phyloP scores from a whole-genome alignment of 208 protist genomes.

The Phytomonas sp. region DNA sequence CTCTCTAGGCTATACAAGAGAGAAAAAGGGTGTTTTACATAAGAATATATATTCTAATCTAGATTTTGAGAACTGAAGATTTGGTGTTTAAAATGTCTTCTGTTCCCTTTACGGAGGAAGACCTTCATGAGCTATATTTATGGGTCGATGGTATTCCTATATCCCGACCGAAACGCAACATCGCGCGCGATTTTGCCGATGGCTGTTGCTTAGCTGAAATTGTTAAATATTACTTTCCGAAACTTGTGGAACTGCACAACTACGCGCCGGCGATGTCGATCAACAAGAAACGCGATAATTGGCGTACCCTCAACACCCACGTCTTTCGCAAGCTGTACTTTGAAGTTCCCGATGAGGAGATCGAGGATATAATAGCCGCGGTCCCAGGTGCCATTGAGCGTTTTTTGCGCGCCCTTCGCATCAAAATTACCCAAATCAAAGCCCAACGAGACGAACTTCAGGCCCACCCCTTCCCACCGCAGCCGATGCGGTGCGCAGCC shows the following conservation, averaged over 20 bases:
- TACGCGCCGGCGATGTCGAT: slow-evolving; percentile 88
- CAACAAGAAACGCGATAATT: slow-evolving; percentile 94
- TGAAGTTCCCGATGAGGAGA: slow-evolving; percentile 74
- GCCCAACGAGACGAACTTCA: slow-evolving; percentile 9
- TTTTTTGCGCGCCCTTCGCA: slow-evolving; percentile 88
- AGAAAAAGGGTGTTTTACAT: background rate
- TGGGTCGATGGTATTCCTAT: slow-evolving; percentile 97
- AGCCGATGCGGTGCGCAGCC: background rate
- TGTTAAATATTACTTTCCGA: slow-evolving; percentile 94
- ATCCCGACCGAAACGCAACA: slow-evolving; percentile 95
- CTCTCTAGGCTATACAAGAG: background rate
- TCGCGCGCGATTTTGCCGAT: slow-evolving; percentile 96
- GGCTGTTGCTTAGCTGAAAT: slow-evolving; percentile 96
- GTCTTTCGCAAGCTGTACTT: slow-evolving; percentile 94
- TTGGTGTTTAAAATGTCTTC: slow-evolving; percentile 18
- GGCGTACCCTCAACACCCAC: slow-evolving; percentile 92
- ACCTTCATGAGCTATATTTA: slow-evolving; percentile 93
- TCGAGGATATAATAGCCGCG: slow-evolving; percentile 85
- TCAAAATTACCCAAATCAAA: slow-evolving; percentile 85
- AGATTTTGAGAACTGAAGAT: background rate
- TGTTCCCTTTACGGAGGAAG: slow-evolving; percentile 86
- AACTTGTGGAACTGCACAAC: slow-evolving; percentile 98
- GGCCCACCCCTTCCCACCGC: background rate
- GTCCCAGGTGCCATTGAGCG: slow-evolving; percentile 90
- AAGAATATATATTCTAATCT: background rate